Evolutionary conservation across 495 filamentous ascomycete genomes (phyloP).

Genomic region (Neurospora sp.): DNA sequence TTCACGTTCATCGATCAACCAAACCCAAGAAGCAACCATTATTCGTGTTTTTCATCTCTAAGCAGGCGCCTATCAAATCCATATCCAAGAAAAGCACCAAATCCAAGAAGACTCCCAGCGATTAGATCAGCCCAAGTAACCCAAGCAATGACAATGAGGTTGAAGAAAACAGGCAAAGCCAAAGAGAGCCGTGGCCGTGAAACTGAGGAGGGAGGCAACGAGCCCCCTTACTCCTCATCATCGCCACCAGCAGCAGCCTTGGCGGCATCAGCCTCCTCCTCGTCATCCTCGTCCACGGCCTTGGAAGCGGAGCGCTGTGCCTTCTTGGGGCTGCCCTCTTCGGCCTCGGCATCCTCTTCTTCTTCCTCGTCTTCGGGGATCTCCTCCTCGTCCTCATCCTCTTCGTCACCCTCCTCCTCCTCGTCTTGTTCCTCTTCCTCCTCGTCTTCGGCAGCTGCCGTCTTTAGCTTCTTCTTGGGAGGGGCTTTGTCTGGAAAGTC

Average conservation of each 20-base stretch:
- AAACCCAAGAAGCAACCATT: not conserved
- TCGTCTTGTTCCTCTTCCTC: constrained; percentile 24
- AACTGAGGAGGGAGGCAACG: not conserved
- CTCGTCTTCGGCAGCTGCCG: constrained; percentile 19
- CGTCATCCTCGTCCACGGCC: constrained; percentile 22
- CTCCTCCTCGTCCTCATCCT: constrained; percentile 24
- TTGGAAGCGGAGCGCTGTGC: constrained; percentile 18
- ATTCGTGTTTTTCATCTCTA: not conserved
- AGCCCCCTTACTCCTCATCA: constrained; percentile 22
- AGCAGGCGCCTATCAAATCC: not conserved
- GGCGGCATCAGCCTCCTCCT: constrained; percentile 5
- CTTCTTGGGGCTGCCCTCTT: constrained; percentile 6
- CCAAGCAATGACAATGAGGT: not conserved
- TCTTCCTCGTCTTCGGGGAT: constrained; percentile 20
- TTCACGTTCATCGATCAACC: not conserved
- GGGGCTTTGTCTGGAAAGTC: constrained; percentile 26
- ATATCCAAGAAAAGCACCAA: not conserved
- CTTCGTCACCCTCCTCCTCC: constrained; percentile 24
- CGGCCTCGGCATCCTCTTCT: constrained; percentile 15
- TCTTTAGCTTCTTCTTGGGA: constrained; percentile 41
- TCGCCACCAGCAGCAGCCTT: constrained; percentile 21
- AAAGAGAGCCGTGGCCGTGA: not conserved
- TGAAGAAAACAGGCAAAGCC: not conserved
- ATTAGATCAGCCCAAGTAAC: not conserved
- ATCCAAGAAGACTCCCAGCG: not conserved